These are phyloP conservation scores for Aspergillus diversus DNA, from an alignment of 495 filamentous ascomycete species.

Conservation along the genomic window DNA sequence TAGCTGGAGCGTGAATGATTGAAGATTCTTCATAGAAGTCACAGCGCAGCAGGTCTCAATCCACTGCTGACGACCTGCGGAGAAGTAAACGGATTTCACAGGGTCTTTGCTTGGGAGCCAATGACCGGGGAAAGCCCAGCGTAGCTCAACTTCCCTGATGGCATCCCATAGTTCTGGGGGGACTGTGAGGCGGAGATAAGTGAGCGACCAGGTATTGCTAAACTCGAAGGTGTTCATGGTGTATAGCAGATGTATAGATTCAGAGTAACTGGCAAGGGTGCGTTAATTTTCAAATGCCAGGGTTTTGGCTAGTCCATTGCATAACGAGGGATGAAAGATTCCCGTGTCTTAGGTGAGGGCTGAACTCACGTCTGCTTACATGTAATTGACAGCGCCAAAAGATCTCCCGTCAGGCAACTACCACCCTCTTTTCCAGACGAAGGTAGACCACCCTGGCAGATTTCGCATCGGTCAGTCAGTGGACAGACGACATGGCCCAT, in stretches of 20 bases:
- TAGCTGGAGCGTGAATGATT: slow-evolving; percentile 42
- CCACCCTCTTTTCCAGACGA: slow-evolving; percentile 22
- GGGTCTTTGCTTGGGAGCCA: slow-evolving; percentile 53
- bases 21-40: slow-evolving; percentile 29
- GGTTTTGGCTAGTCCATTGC: no score
- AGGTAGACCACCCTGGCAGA: slow-evolving; percentile 40
- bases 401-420: slow-evolving; percentile 1
- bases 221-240: slow-evolving; percentile 47
- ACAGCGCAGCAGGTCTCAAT: slow-evolving; percentile 44
- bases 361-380: slow-evolving; percentile 37
- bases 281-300: neutral
- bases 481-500: slow-evolving; percentile 47
- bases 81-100: slow-evolving; percentile 48
- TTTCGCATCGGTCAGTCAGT: slow-evolving; percentile 34
- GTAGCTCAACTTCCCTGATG: slow-evolving; percentile 45
- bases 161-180: slow-evolving; percentile 35
- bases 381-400: slow-evolving; percentile 30
- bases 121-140: slow-evolving; percentile 52
- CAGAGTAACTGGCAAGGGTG: slow-evolving; percentile 35
- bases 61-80: slow-evolving; percentile 48
- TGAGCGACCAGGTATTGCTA: slow-evolving; percentile 51
- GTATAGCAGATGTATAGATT: slow-evolving; percentile 47
- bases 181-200: slow-evolving; percentile 48
- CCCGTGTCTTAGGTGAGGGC: neutral
- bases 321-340: neutral